These are phyloP conservation scores for Penicillium carneum DNA, from an alignment of 2,329 filamentous ascomycete genomes.

Conservation along the genomic window DNA sequence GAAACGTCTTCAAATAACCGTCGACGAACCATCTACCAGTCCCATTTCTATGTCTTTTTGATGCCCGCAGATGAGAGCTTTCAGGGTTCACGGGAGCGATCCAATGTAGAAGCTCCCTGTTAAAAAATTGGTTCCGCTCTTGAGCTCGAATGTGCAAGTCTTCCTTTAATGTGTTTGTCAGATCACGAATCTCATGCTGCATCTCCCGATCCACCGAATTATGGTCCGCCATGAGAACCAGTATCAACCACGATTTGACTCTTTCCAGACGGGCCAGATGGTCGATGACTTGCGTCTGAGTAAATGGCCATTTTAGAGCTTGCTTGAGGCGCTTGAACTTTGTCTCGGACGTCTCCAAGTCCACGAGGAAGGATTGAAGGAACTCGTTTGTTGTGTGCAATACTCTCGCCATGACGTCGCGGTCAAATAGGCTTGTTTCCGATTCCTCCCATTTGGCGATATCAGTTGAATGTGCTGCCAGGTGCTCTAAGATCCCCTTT, in stretches of 20 bases:
- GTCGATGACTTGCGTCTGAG: slow-evolving; percentile 24
- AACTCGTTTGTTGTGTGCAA: slow-evolving; percentile 27
- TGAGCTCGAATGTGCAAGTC: slow-evolving; percentile 25
- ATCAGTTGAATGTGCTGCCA: slow-evolving; percentile 17
- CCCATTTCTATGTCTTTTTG: slow-evolving; percentile 13
- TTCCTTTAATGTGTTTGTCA: slow-evolving; percentile 27
- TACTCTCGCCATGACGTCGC: slow-evolving; percentile 22
- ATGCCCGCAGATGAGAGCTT: slow-evolving; percentile 28
- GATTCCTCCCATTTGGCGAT: slow-evolving; percentile 8
- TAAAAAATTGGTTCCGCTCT: slow-evolving; percentile 23
- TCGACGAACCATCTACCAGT: slow-evolving; percentile 32
- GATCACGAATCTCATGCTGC: slow-evolving; percentile 25
- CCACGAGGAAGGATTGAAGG: slow-evolving; percentile 22
- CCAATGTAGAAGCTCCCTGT: slow-evolving; percentile 27
- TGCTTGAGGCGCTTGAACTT: slow-evolving; percentile 31
- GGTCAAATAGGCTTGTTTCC: slow-evolving; percentile 20
- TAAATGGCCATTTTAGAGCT: slow-evolving; percentile 32
- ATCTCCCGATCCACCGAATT: slow-evolving; percentile 24
- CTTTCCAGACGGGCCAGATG: slow-evolving; percentile 29
- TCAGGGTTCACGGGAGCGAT: slow-evolving; percentile 31
- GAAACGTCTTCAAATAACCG: slow-evolving; percentile 23
- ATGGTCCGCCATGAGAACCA: slow-evolving; percentile 33
- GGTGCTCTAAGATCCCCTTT: slow-evolving; percentile 29
- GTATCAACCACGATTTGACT: slow-evolving; percentile 35
- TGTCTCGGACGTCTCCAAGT: slow-evolving; percentile 23